Evolutionary conservation across 2,329 filamentous ascomycete genomes (phyloP).

Genomic region (Scopulariopsis brevicaulis): DNA sequence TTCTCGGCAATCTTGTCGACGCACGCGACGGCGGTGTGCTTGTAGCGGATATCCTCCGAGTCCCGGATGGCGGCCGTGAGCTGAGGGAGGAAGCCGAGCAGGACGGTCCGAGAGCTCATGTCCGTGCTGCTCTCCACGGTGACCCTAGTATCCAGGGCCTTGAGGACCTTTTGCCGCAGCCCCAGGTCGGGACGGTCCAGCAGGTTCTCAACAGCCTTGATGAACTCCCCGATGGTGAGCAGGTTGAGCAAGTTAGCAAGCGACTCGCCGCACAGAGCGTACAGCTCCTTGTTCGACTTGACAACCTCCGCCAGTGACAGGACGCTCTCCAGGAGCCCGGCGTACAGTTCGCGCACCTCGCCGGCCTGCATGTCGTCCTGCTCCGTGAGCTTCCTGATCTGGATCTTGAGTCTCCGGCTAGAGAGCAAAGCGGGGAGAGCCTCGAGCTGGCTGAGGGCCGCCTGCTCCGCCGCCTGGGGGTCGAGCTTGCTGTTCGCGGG

Average conservation of each 20-base stretch:
- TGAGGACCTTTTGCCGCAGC: constrained; percentile 68
- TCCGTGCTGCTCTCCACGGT: constrained; percentile 62
- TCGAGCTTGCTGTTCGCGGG: constrained; percentile 4
- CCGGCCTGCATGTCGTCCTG: constrained; percentile 53
- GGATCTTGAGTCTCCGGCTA: constrained; percentile 42
- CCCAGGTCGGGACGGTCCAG: constrained; percentile 66
- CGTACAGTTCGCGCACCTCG: constrained; percentile 59
- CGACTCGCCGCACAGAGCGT: constrained; percentile 53
- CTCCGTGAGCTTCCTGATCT: constrained; percentile 45
- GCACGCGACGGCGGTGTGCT: constrained; percentile 77
- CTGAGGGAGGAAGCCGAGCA: constrained; percentile 70
- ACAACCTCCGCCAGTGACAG: constrained; percentile 55
- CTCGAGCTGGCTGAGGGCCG: constrained; percentile 41
- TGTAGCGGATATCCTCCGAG: constrained; percentile 61
- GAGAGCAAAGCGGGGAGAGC: constrained; percentile 47
- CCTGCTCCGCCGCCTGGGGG: constrained; percentile 19
- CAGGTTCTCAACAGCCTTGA: constrained; percentile 75
- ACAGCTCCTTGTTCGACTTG: constrained; percentile 42
- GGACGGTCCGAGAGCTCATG: constrained; percentile 51
- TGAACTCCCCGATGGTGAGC: constrained; percentile 76
- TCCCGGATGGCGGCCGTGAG: constrained; percentile 67
- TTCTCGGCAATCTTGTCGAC: constrained; percentile 90
- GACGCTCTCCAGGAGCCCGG: constrained; percentile 53
- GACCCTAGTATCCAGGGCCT: constrained; percentile 70
- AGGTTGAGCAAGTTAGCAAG: constrained; percentile 74